Percentiles rank a stretch among this genome's conserved stretches.
These are phyloP conservation scores for Anethum foeniculum DNA, from an alignment of 140 eudicot genomes.

Conservation along the genomic window DNA sequence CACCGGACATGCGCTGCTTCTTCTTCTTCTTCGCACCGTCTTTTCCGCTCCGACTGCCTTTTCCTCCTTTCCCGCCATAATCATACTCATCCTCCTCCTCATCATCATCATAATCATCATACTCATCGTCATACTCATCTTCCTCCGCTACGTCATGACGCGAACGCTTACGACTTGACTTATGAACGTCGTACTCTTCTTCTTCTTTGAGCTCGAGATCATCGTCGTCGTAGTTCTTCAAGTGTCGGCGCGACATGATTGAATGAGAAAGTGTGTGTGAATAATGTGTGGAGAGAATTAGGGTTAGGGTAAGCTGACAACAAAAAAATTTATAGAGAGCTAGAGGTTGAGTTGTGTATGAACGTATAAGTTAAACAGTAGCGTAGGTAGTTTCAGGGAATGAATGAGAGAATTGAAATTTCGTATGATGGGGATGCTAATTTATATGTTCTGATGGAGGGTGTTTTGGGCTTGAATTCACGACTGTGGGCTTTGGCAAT, in stretches of 20 bases:
- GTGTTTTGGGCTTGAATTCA: no score
- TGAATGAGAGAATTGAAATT: no score
- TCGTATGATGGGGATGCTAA: background rate
- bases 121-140: constrained; percentile 53
- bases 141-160: constrained; percentile 73
- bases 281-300: background rate
- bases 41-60: background rate
- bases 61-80: constrained; percentile 18
- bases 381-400: background rate
- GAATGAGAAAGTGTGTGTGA: background rate
- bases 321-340: no score
- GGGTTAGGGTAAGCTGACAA: background rate
- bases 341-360: background rate
- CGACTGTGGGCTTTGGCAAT: no score
- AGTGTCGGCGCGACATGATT: constrained; percentile 24
- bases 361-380: no score
- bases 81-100: constrained; percentile 25
- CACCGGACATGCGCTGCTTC: constrained; percentile 39
- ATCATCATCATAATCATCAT: constrained; percentile 49
- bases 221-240: constrained; percentile 30
- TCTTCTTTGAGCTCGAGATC: constrained; percentile 32
- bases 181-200: constrained; percentile 40
- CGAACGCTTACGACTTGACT: constrained; percentile 47
- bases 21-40: constrained; percentile 7
- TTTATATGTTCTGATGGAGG: no score